Conservation (phyloP, 345 rosid species). For the Hibiscus tridactylites region DNA sequence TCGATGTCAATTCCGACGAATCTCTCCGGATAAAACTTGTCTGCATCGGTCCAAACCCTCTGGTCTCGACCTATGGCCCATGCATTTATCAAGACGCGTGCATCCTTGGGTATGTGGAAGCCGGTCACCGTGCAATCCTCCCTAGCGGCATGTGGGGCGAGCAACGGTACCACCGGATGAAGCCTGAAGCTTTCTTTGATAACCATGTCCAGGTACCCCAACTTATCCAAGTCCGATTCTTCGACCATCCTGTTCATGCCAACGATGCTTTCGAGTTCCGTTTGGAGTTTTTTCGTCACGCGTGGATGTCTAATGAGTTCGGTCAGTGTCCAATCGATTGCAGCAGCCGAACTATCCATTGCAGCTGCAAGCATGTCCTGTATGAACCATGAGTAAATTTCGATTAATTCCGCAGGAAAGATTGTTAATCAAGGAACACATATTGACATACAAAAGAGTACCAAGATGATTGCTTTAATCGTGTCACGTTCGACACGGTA, state of each 20-base stretch:
- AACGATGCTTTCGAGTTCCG: background rate
- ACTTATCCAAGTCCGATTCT: background rate
- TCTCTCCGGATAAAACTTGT: background rate
- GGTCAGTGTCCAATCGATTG: conserved; percentile 26
- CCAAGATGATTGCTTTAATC: background rate
- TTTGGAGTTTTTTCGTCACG: conserved; percentile 20
- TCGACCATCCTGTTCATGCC: background rate
- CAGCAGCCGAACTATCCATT: conserved; percentile 18
- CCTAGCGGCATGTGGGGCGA: background rate
- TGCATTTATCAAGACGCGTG: background rate
- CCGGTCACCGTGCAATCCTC: background rate
- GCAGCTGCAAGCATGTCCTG: background rate
- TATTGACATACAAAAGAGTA: background rate
- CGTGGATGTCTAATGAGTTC: conserved; percentile 30
- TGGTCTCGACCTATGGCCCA: background rate
- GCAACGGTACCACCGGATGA: background rate
- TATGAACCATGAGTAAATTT: background rate
- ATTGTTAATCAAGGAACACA: background rate
- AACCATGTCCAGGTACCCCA: background rate
- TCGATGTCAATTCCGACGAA: background rate
- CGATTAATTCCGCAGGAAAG: background rate
- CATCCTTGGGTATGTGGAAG: background rate
- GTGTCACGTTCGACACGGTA: background rate
- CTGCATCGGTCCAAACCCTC: background rate
- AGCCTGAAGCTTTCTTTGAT: background rate